These are phyloP conservation scores for Tetrahymena elliotti DNA, from an alignment of 73 alveolate species.

Conservation along the genomic window DNA sequence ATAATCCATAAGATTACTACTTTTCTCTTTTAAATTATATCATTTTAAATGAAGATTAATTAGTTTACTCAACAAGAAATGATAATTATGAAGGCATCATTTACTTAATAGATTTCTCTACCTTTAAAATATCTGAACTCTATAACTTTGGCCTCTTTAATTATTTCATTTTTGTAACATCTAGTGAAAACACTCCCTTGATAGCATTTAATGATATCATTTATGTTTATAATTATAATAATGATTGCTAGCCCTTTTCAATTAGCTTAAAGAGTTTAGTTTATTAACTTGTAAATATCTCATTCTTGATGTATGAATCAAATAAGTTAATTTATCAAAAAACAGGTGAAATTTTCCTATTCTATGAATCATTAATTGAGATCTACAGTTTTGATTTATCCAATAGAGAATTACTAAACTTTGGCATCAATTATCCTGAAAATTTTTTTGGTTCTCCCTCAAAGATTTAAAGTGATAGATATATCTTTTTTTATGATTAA, in stretches of 20 bases:
- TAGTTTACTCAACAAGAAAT: background rate
- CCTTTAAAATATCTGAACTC: background rate
- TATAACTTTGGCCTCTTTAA: background rate
- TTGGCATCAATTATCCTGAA: background rate
- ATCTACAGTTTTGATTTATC: background rate
- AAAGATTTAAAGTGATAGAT: background rate
- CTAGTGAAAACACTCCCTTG: background rate
- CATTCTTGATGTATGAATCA: background rate
- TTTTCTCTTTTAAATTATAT: background rate
- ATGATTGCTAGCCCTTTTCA: background rate
- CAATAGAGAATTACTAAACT: too few relatives aligned
- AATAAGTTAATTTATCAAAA: too few relatives aligned
- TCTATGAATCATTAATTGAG: background rate
- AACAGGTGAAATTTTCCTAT: background rate
- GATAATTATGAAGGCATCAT: background rate
- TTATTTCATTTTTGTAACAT: too few relatives aligned
- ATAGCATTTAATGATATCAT: background rate
- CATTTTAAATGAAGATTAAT: background rate
- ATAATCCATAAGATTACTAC: background rate
- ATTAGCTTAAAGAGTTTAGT: background rate
- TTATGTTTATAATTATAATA: too few relatives aligned
- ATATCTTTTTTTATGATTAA: background rate
- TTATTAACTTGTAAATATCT: too few relatives aligned
- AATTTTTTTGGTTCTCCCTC: too few relatives aligned
- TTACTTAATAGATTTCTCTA: background rate